phyloP scores from a whole-genome alignment of 2,329 filamentous ascomycete genomes.

The Diaporthe longicolla region DNA sequence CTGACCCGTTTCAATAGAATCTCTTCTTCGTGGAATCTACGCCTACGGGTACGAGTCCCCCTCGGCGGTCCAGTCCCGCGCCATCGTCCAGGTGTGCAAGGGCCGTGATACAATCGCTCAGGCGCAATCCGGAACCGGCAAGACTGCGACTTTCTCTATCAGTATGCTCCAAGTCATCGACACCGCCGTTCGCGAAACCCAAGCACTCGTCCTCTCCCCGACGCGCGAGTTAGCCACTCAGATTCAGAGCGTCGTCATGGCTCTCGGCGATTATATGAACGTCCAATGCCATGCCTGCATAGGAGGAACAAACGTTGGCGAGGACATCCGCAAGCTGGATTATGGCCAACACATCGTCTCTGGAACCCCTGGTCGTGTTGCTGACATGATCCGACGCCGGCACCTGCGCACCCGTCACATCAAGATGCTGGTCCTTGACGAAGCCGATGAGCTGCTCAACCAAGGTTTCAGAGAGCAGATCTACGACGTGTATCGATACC shows the following conservation, averaged over 20 bases:
- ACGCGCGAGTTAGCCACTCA: constrained; percentile 99
- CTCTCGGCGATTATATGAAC: constrained; percentile 99
- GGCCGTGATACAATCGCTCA: constrained; percentile 98
- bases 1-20: constrained; percentile 66
- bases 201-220: constrained; percentile 97
- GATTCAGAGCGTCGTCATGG: constrained; percentile 99
- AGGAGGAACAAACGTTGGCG: constrained; percentile 96
- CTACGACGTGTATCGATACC: constrained; percentile 99
- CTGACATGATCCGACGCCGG: constrained; percentile 99
- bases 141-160: constrained; percentile 99
- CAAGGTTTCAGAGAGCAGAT: constrained; percentile 99
- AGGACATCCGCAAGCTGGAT: constrained; percentile 98
- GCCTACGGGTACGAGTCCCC: constrained; percentile 99
- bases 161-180: constrained; percentile 99
- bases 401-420: constrained; percentile 97
- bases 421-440: constrained; percentile 99
- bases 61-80: constrained; percentile 96
- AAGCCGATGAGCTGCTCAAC: constrained; percentile 96
- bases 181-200: constrained; percentile 92
- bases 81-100: constrained; percentile 99
- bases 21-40: constrained; percentile 95
- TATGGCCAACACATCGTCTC: constrained; percentile 98
- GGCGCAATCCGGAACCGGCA: constrained; percentile 98
- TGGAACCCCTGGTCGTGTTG: constrained; percentile 97
- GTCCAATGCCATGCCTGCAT: constrained; percentile 99